Base-by-base conservation (phyloP, 129 eudicot species). In the Silybum marianum region DNA sequence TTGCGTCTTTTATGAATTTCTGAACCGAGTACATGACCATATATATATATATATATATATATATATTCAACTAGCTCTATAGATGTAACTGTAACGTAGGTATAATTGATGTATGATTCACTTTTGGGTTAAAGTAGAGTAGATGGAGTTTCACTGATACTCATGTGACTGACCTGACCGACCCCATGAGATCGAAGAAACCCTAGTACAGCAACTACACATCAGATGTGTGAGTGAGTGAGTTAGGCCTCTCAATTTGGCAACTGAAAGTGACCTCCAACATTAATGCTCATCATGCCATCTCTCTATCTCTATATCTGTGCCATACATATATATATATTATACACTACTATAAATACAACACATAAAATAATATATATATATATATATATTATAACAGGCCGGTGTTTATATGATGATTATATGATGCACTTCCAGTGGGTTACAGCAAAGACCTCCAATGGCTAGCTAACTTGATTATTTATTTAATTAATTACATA, bases 391-490 rank as follows among this genome's bases (percentile, higher is more conserved):
- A 69, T 77, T 77, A 70, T 32, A 32, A 48, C 70, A 32, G 68
- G 80, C 67, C 70, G n/a, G n/a, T n/a, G n/a, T 46, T 44, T 48
- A 75, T 82, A 60, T 66, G 36, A 32, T 32, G 6, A 32, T 32
- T 32, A 32, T 32, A 32, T 48, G 73, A 32, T 48, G 73, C 80
- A 76, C 83, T 75, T 82, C 62, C 7, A 86, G 91, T 90, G 93
- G 86, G 75, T 79, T 90, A 87, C 93, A 90, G 87, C 93, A 79
- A 85, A 85, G 78, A 87, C 71, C 82, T 30, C 65, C 51, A 81
- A 70, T 80, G 40, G 21, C 23, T 18, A n/a, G n/a, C n/a, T 51
- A 51, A 58, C 65, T 58, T 58, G 22, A 58, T 58, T 58, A 58
- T 19, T 30, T 69, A 67, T 42, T 76, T 23, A 26, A 36, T 18